Evolutionary conservation across 345 rosid genomes (phyloP).

Genomic region (Euclidium syriacum): DNA sequence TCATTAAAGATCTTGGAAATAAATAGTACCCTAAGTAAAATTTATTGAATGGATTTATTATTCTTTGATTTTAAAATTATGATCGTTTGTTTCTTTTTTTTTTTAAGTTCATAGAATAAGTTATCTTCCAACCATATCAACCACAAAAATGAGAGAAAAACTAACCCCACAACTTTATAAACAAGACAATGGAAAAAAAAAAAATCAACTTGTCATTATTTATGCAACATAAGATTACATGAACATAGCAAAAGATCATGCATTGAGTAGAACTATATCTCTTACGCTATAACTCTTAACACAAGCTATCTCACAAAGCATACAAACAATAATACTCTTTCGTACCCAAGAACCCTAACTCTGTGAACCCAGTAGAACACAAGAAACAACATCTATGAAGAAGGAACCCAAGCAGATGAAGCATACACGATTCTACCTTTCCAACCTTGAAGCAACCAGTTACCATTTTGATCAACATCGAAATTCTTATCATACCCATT

Average conservation of each 20-base stretch:
- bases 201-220: conserved; percentile 6
- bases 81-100: too few relatives aligned
- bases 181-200: background rate
- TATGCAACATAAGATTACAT: conserved; percentile 17
- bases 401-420: conserved; percentile 60
- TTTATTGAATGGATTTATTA: background rate
- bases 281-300: conserved; percentile 5
- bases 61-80: background rate
- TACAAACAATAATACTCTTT: conserved; percentile 1
- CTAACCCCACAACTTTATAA: too few relatives aligned
- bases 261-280: conserved; percentile 2
- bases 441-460: conserved; percentile 85
- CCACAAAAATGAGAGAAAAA: too few relatives aligned
- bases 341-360: conserved; percentile 17
- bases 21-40: background rate
- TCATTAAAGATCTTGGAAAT: background rate
- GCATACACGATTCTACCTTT: conserved; percentile 67
- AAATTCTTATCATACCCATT: conserved; percentile 46
- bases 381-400: conserved; percentile 26
- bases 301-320: conserved; percentile 16
- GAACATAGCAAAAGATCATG: background rate
- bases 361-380: background rate
- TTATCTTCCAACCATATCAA: too few relatives aligned
- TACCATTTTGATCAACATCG: conserved; percentile 42
- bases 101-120: too few relatives aligned